Evolutionary conservation across 495 filamentous ascomycete genomes (phyloP), one percentile per base, ranked within the genome.

Genomic region (Pseudomonodictys pantanalensis): DNA sequence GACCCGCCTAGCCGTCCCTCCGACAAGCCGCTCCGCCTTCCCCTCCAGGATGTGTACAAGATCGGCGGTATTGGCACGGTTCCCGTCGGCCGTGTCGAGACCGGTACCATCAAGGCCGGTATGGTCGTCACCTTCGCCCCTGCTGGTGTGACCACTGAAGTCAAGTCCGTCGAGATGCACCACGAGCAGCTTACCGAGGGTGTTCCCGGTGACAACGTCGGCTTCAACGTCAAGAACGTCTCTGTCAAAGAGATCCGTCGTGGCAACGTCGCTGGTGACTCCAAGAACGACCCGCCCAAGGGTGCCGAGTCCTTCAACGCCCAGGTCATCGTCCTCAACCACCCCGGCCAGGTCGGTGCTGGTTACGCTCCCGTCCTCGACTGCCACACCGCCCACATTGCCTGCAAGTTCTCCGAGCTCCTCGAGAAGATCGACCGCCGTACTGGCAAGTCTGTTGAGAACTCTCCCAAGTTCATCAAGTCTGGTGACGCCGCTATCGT

Each of bases 141-240:
- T 42, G 84, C 93, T 82, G 90, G 89, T 86, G 92, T 98, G 71
- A 97, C 93, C 83, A 98, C 93, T 82, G 93, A 98, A 91, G 93
- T 98, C 83, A 98, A 98, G 88, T 96, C 92, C 75, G 93, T 98
- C 72, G 93, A 98, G 83, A 98, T 98, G 93, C 92, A 97, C 84
- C 93, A 98, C 90, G 92, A 97, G 82, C 92, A 96, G 87, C 91
- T 98, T 74, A 74, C 79, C 71, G 89, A 95, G 83, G 93, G 93
- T 89, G 71, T 90, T 65, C 95, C 93, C 68, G 93, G 93, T 81
- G 93, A 98, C 86, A 98, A 98, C 81, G 93, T 98, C 74, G 93
- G 93, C 70, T 98, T 98, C 91, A 98, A 98, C 88, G 95, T 98
- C 81, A 96, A 97, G 92, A 98, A 98, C 93, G 93, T 98, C 71